These are phyloP conservation scores for Dioscorea zingiberensis DNA, from an alignment of 106 monocot species.

Conservation along the genomic window DNA sequence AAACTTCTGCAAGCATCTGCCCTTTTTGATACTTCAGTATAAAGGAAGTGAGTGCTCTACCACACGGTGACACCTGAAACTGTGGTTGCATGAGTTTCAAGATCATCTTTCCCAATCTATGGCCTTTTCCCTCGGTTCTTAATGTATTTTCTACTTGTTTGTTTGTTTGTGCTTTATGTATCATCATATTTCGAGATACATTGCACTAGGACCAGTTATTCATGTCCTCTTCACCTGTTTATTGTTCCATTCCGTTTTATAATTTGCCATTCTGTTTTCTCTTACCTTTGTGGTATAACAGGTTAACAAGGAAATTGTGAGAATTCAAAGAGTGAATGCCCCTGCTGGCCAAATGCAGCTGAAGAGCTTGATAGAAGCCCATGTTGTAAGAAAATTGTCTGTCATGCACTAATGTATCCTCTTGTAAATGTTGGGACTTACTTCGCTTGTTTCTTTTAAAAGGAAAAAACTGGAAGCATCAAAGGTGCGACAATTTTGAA, in stretches of 20 bases:
- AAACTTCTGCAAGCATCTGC: too few relatives aligned
- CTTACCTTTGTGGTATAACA: constrained; percentile 8
- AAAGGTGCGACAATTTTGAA: constrained; percentile 70
- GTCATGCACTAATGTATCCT: background rate
- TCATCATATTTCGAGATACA: too few relatives aligned
- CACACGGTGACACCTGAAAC: too few relatives aligned
- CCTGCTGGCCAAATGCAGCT: constrained; percentile 98
- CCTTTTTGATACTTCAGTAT: too few relatives aligned
- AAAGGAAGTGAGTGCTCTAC: too few relatives aligned
- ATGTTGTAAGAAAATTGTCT: constrained; percentile 66
- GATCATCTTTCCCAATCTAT: too few relatives aligned
- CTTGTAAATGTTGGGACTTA: background rate
- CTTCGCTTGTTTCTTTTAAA: background rate
- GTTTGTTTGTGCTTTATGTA: too few relatives aligned
- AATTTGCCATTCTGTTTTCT: background rate
- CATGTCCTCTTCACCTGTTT: background rate
- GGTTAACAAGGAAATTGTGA: constrained; percentile 98
- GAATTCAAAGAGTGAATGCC: constrained; percentile 97
- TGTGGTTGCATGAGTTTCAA: too few relatives aligned
- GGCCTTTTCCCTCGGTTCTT: too few relatives aligned
- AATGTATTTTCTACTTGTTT: too few relatives aligned
- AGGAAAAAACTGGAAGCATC: constrained; percentile 96
- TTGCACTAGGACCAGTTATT: too few relatives aligned
- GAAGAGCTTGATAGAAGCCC: constrained; percentile 92
- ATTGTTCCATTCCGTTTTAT: background rate